A percentile compares a stretch with the other conserved stretches of the same genome.
Conservation (phyloP, 257 asterid genomes). For the Coffea canephora region DNA sequence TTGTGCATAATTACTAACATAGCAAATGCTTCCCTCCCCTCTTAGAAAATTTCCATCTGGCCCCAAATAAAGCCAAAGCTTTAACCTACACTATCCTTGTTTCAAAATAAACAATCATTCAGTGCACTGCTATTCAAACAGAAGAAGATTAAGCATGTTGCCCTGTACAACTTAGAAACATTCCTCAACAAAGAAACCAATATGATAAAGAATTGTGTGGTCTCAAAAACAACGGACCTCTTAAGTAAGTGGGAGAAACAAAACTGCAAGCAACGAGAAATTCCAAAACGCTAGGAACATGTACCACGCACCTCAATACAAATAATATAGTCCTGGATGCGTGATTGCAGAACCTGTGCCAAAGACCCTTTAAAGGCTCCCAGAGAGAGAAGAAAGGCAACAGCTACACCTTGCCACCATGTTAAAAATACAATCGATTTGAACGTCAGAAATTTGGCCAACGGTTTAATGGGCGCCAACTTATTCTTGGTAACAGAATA, state of each 20-base stretch:
- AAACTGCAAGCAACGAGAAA: not conserved
- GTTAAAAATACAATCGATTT: slow-evolving; percentile 93
- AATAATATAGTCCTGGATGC: slow-evolving; percentile 89
- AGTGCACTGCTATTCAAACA: not conserved
- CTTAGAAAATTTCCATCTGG: not conserved
- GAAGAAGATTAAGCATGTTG: not conserved
- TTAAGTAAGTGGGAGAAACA: not conserved
- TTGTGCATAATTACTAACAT: not conserved
- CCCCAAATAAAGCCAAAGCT: not conserved
- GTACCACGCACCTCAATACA: slow-evolving; percentile 76
- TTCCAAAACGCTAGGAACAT: not conserved
- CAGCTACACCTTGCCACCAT: slow-evolving; percentile 98
- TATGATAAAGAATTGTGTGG: not conserved
- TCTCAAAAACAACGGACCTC: not conserved
- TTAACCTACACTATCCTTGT: not conserved
- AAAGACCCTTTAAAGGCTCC: slow-evolving; percentile 87
- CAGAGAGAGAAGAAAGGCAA: slow-evolving; percentile 86
- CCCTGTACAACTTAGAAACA: not conserved
- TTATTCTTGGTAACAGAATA: slow-evolving; percentile 86
- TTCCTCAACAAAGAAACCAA: not conserved
- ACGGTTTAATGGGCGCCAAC: slow-evolving; percentile 88
- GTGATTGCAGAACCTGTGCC: slow-evolving; percentile 71
- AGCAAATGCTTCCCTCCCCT: not conserved
- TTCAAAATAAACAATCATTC: not conserved
- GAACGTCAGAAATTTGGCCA: slow-evolving; percentile 94